Conservation (phyloP, 768 basidiomycete genomes). For the Fibroporia radiculosa region DNA sequence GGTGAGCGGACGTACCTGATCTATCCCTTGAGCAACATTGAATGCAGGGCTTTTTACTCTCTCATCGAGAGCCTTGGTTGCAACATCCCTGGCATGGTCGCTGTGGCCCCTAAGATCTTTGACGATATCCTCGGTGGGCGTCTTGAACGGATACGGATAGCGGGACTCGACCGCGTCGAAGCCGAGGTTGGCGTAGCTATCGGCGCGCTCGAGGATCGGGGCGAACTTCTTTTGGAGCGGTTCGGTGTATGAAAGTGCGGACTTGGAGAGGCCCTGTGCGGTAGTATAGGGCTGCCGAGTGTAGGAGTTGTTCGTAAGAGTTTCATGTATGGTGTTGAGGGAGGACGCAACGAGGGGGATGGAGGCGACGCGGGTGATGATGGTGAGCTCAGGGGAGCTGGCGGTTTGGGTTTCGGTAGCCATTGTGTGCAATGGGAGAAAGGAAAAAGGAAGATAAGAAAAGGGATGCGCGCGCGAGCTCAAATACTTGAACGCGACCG, state of each 20-base stretch:
- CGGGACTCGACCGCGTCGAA: slow-evolving; percentile 65
- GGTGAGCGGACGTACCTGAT: slow-evolving; percentile 45
- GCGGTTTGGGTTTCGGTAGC: slow-evolving; percentile 22
- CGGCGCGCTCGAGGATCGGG: slow-evolving; percentile 55
- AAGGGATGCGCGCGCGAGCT: too few relatives aligned
- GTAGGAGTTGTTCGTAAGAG: slow-evolving; percentile 50
- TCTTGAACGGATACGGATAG: slow-evolving; percentile 72
- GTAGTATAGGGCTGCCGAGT: slow-evolving; percentile 60
- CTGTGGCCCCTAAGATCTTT: slow-evolving; percentile 49
- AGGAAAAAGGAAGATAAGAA: too few relatives aligned
- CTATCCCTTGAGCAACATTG: slow-evolving; percentile 58
- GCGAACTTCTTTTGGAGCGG: slow-evolving; percentile 60
- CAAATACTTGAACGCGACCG: too few relatives aligned
- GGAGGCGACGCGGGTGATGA: slow-evolving; percentile 54
- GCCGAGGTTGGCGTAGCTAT: slow-evolving; percentile 66
- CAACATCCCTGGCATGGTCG: slow-evolving; percentile 46
- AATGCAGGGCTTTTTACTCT: slow-evolving; percentile 56
- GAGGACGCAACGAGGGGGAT: slow-evolving; percentile 70
- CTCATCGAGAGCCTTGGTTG: slow-evolving; percentile 60
- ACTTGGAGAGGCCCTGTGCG: slow-evolving; percentile 49
- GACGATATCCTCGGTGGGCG: slow-evolving; percentile 66
- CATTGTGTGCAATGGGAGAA: slow-evolving; percentile 26
- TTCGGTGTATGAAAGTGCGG: slow-evolving; percentile 38
- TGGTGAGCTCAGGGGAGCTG: slow-evolving; percentile 47
- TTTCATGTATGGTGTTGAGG: slow-evolving; percentile 49